Conservation (phyloP, 2,329 filamentous ascomycete species). For the Aureobasidium subglaciale region DNA sequence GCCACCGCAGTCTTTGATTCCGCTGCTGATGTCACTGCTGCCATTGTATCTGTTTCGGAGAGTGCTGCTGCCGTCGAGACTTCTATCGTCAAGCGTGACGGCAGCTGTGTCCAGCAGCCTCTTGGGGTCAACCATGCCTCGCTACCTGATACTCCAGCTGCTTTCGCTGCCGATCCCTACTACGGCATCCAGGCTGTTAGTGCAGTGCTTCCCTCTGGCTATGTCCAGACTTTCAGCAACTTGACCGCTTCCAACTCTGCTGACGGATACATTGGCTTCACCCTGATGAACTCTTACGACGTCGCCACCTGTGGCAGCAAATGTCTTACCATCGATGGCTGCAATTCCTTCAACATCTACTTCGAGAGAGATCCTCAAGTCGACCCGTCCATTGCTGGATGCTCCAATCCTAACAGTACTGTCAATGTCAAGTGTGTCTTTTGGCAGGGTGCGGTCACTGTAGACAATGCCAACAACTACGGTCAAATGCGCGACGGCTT, state of each 20-base stretch:
- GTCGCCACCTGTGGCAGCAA: conserved; percentile 11
- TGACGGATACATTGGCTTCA: conserved; percentile 1
- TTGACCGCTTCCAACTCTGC: conserved; percentile 23
- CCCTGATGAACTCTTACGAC: conserved; percentile 13
- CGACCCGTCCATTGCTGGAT: conserved; percentile 26
- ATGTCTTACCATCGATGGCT: conserved; percentile 14
- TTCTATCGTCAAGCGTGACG: not conserved
- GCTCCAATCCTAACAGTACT: conserved; percentile 29
- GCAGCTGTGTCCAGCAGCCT: conserved; percentile 6
- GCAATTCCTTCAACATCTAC: conserved; percentile 17
- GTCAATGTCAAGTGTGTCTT: conserved; percentile 29
- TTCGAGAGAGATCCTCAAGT: conserved; percentile 18
- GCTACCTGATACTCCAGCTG: conserved; percentile 4
- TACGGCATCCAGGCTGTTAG: not conserved
- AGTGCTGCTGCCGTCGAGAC: not conserved
- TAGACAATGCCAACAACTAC: conserved; percentile 22
- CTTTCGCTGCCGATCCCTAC: conserved; percentile 17
- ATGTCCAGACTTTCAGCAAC: conserved; percentile 18
- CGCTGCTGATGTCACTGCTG: not conserved
- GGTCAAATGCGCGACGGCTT: conserved; percentile 22
- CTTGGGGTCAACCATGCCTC: not conserved
- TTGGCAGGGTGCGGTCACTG: conserved; percentile 23
- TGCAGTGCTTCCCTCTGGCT: conserved; percentile 15
- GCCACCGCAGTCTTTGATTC: conserved; percentile 10
- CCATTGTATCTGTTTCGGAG: not conserved